These are phyloP conservation scores for Clohesyomyces aquaticus DNA, from an alignment of 495 filamentous ascomycete species.

Conservation along the genomic window DNA sequence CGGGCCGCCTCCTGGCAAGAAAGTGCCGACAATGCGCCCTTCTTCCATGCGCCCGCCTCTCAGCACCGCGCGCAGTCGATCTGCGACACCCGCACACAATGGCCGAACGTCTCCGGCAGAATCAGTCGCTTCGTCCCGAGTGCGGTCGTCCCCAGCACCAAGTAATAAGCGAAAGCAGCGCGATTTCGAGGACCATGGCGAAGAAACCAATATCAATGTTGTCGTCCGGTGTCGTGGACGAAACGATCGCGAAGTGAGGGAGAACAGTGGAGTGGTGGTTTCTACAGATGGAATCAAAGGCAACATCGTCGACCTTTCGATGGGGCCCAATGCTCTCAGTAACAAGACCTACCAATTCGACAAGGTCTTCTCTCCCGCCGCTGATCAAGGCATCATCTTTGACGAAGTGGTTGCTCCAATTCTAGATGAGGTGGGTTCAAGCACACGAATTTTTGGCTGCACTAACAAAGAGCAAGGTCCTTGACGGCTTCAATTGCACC, in stretches of 20 bases:
- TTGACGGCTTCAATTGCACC: constrained; percentile 95
- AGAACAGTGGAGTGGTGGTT: constrained; percentile 91
- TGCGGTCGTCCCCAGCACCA: constrained; percentile 50
- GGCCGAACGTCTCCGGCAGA: constrained; percentile 65
- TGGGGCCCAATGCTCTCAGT: constrained; percentile 88
- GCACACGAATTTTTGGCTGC: background rate
- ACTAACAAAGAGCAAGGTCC: constrained; percentile 63
- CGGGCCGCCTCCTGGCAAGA: constrained; percentile 49
- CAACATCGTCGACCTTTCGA: constrained; percentile 79
- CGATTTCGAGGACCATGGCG: constrained; percentile 74
- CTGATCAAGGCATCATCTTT: constrained; percentile 88
- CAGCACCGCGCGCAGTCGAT: constrained; percentile 49
- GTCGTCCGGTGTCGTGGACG: constrained; percentile 93
- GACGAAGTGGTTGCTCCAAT: constrained; percentile 93
- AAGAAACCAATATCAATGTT: constrained; percentile 96
- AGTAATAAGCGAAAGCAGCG: constrained; percentile 78
- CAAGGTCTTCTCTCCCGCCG: constrained; percentile 93
- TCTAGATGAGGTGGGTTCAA: constrained; percentile 75
- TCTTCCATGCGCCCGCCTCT: constrained; percentile 53
- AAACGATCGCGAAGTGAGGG: constrained; percentile 85
- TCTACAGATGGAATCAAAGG: constrained; percentile 84
- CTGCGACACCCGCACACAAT: constrained; percentile 51
- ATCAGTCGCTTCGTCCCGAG: constrained; percentile 60
- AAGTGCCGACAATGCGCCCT: constrained; percentile 58
- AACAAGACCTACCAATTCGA: constrained; percentile 98